Conservation (phyloP, 257 asterid genomes). For the Forsythia suspensa region DNA sequence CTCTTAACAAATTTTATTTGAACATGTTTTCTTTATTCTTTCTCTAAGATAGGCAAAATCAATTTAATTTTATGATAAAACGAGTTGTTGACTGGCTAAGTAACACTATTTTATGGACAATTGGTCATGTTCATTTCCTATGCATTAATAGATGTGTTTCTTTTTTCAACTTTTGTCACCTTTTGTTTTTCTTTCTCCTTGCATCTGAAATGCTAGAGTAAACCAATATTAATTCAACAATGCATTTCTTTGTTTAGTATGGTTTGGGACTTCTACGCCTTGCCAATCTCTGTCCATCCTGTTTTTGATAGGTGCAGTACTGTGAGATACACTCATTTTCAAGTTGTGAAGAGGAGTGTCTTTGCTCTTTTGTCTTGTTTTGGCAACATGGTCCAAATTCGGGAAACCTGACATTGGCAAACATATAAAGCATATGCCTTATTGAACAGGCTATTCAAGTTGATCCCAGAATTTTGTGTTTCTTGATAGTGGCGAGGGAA, state of each 20-base stretch:
- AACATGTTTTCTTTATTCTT: neutral
- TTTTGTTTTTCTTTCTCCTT: neutral
- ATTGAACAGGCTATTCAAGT: conserved; percentile 14
- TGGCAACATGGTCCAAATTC: conserved; percentile 59
- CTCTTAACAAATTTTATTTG: neutral
- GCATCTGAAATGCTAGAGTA: neutral
- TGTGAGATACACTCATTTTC: conserved; percentile 34
- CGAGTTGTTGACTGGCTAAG: neutral
- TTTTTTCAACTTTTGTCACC: neutral
- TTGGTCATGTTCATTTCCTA: neutral
- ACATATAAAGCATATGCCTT: conserved; percentile 42
- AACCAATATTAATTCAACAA: neutral
- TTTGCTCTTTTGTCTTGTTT: conserved; percentile 45
- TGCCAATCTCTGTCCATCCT: neutral
- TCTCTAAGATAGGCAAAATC: neutral
- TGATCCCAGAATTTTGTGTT: conserved; percentile 42
- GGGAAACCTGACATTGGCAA: conserved; percentile 31
- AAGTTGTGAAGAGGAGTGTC: conserved; percentile 55
- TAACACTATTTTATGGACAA: neutral
- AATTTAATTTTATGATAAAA: neutral
- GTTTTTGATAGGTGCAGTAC: conserved; percentile 41
- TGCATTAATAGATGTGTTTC: neutral
- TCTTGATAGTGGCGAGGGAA: conserved; percentile 38
- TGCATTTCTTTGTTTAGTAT: neutral
- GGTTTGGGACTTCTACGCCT: neutral